Evolutionary conservation across 306 rosid species (phyloP).

Genomic region (Medicago ruthenica): DNA sequence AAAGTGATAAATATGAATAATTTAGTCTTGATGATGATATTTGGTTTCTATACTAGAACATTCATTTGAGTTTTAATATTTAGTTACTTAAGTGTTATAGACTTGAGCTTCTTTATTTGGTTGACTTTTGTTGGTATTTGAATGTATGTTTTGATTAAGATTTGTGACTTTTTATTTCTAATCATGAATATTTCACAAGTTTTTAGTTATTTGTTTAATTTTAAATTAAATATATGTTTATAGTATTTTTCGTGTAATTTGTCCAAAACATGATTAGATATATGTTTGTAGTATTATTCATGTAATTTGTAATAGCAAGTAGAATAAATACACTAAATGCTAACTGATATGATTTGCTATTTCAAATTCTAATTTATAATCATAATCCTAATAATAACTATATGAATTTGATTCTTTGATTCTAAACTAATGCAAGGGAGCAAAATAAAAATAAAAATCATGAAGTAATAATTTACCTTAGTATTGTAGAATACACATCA

Average conservation of each 20-base stretch:
- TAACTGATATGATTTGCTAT: neutral
- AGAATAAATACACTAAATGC: neutral
- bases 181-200: neutral
- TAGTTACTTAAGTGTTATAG: neutral
- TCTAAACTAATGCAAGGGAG: neutral
- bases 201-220: neutral
- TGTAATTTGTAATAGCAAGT: neutral
- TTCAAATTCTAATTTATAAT: neutral
- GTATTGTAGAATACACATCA: conserved; percentile 82
- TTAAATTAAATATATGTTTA: no score
- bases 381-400: neutral
- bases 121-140: neutral
- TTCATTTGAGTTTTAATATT: neutral
- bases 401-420: conserved; percentile 2
- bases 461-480: conserved; percentile 60
- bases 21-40: neutral
- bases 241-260: neutral
- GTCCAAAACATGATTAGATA: neutral
- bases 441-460: neutral
- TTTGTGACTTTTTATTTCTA: neutral
- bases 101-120: neutral
- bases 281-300: neutral
- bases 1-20: neutral
- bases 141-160: neutral
- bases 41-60: neutral